Conservation (phyloP, 768 basidiomycete species). For the Sarcodon aspratus region DNA sequence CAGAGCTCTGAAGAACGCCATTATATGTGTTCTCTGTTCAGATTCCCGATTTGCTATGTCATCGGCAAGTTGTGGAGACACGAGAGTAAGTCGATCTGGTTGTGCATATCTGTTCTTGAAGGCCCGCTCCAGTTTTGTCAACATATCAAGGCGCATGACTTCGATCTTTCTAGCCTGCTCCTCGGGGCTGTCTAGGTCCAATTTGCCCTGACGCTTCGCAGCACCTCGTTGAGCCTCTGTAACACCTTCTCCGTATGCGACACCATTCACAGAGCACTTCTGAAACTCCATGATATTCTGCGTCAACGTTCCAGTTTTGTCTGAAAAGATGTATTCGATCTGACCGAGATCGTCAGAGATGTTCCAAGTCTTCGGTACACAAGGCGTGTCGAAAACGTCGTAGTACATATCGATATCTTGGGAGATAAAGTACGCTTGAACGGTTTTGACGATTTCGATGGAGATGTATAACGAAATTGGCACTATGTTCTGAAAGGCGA, state of each 20-base stretch:
- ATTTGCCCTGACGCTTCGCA: slow-evolving; percentile 69
- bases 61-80: slow-evolving; percentile 76
- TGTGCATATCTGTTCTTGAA: slow-evolving; percentile 89
- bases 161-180: slow-evolving; percentile 61
- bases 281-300: slow-evolving; percentile 99
- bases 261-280: slow-evolving; percentile 80
- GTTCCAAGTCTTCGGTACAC: slow-evolving; percentile 96
- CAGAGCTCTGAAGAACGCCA: slow-evolving; percentile 90
- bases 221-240: slow-evolving; percentile 94
- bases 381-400: slow-evolving; percentile 71
- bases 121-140: slow-evolving; percentile 54
- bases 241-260: slow-evolving; percentile 85
- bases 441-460: slow-evolving; percentile 96
- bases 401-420: slow-evolving; percentile 98
- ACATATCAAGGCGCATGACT: slow-evolving; percentile 64
- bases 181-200: slow-evolving; percentile 51
- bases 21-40: slow-evolving; percentile 53
- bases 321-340: slow-evolving; percentile 91
- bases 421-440: slow-evolving; percentile 93
- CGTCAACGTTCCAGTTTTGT: slow-evolving; percentile 95
- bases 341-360: slow-evolving; percentile 98
- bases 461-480: slow-evolving; percentile 95
- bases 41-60: slow-evolving; percentile 55
- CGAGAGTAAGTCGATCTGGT: slow-evolving; percentile 71
- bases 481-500: slow-evolving; percentile 96